These are phyloP conservation scores for Naganishia friedmannii DNA, from an alignment of 768 basidiomycete genomes.

Conservation along the genomic window DNA sequence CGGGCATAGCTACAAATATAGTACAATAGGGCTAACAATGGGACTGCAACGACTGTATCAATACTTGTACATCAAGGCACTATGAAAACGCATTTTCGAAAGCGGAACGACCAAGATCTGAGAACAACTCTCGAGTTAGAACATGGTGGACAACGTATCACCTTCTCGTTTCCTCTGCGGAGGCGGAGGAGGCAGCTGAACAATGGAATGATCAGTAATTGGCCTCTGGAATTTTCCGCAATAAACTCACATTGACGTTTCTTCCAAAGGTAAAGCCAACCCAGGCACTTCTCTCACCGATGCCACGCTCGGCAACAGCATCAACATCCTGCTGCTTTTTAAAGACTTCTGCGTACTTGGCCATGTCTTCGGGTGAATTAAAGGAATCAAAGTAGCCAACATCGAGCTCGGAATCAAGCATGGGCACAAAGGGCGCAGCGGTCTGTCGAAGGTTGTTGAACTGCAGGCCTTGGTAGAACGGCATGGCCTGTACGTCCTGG, in stretches of 20 bases:
- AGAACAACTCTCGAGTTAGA: constrained; percentile 35
- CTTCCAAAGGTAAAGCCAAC: constrained; percentile 52
- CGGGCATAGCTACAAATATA: constrained; percentile 18
- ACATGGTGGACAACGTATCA: constrained; percentile 52
- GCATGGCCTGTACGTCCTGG: constrained; percentile 67
- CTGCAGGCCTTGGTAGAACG: constrained; percentile 73
- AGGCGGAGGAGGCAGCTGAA: constrained; percentile 36
- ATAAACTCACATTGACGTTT: constrained; percentile 41
- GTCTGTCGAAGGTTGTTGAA: constrained; percentile 77
- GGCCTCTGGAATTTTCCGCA: neutral
- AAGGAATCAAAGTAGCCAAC: constrained; percentile 71
- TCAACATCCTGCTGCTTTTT: constrained; percentile 97
- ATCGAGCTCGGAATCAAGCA: constrained; percentile 88
- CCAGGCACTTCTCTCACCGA: constrained; percentile 51
- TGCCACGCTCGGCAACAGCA: constrained; percentile 75
- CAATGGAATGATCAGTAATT: constrained; percentile 14
- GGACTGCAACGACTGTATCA: constrained; percentile 8
- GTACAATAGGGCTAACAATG: neutral
- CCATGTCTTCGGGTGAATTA: constrained; percentile 73
- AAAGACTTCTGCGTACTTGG: constrained; percentile 95
- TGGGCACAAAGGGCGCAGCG: constrained; percentile 86
- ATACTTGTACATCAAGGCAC: constrained; percentile 3
- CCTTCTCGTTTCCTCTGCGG: constrained; percentile 47
- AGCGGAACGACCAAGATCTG: neutral
- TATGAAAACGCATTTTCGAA: neutral